Conservation (phyloP, 2,329 filamentous ascomycete genomes). For the Diplodia sapinea region DNA sequence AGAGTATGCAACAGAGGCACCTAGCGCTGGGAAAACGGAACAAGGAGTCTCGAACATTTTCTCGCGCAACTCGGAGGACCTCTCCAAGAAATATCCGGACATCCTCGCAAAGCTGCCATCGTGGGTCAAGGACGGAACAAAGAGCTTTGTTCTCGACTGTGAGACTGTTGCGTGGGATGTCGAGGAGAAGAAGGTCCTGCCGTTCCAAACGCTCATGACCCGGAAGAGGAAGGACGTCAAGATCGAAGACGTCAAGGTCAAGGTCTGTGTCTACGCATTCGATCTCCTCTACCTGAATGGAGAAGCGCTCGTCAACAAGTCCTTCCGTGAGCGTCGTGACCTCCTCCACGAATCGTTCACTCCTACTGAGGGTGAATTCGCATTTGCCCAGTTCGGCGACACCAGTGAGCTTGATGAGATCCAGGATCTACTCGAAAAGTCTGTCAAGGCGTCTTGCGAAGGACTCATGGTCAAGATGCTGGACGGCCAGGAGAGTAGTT, state of each 20-base stretch:
- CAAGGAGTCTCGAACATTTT: conserved; percentile 90
- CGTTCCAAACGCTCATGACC: conserved; percentile 98
- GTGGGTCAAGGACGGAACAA: conserved; percentile 89
- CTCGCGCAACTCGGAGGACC: conserved; percentile 93
- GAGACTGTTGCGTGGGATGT: conserved; percentile 97
- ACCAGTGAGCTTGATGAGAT: conserved; percentile 92
- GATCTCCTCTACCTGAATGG: conserved; percentile 94
- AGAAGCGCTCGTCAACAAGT: conserved; percentile 82
- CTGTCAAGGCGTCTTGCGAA: conserved; percentile 93
- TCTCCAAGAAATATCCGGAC: conserved; percentile 97
- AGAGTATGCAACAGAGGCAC: conserved; percentile 64
- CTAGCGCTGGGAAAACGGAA: conserved; percentile 68
- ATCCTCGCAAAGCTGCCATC: conserved; percentile 84
- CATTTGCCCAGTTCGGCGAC: conserved; percentile 85
- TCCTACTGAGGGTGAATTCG: conserved; percentile 85
- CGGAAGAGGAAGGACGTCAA: conserved; percentile 97
- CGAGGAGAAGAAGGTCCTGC: conserved; percentile 91
- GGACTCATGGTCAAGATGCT: conserved; percentile 99
- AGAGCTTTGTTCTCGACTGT: conserved; percentile 97
- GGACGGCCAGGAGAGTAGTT: conserved; percentile 88
- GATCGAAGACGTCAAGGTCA: conserved; percentile 91
- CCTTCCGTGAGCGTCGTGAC: conserved; percentile 81
- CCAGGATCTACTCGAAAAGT: conserved; percentile 88
- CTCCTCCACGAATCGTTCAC: conserved; percentile 75
- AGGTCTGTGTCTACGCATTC: conserved; percentile 96